Evolutionary conservation across 2,329 filamentous ascomycete genomes (phyloP), one percentile per base, ranked within the genome.

Genomic region (Alternaria novae-zelandiae): DNA sequence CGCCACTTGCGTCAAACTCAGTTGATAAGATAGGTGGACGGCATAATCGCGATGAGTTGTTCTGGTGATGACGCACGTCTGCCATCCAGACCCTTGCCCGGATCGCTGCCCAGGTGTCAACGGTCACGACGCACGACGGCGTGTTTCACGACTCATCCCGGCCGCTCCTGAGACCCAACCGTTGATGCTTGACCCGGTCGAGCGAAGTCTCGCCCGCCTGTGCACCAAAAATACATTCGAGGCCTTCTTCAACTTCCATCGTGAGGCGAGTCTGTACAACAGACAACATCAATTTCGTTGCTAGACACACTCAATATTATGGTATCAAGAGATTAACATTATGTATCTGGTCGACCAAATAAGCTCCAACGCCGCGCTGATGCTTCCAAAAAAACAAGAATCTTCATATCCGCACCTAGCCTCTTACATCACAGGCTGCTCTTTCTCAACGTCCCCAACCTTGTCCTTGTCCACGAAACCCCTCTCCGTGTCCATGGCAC

Each of bases 401-500:
- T 20, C 13, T 36, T 20, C 30, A 15, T 25, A n/a, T n/a, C 51
- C 17, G 49, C 25, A 49, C 28, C 7, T 51, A 7, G n/a, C 41
- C 30, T 25, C 46, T 12, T 13, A 28, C 30, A 36, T 49, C 20
- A 44, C 50, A 57, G 53, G 61, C 54, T 63, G 54, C 23, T 65
- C 50, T 47, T 68, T 62, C 44, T 64, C 76, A 17, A 63, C 54
- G 61, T 78, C 76, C 25, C 59, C 67, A 8, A 66, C 28, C 59
- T 67, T 74, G 51, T 70, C 64, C 72, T 82, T 78, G 55, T 82
- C 76, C 67, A 78, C 76, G 67, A 85, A 82, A 0, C 83, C 83
- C 70, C 86, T 85, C 54, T 84, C 78, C 2, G 83, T 85, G 64
- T 82, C 82, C 67, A 84, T 74, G 51, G 78, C 82, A 53, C 80